Conservation (phyloP, 441 rosid genomes). For the Mallotus japonicus region DNA sequence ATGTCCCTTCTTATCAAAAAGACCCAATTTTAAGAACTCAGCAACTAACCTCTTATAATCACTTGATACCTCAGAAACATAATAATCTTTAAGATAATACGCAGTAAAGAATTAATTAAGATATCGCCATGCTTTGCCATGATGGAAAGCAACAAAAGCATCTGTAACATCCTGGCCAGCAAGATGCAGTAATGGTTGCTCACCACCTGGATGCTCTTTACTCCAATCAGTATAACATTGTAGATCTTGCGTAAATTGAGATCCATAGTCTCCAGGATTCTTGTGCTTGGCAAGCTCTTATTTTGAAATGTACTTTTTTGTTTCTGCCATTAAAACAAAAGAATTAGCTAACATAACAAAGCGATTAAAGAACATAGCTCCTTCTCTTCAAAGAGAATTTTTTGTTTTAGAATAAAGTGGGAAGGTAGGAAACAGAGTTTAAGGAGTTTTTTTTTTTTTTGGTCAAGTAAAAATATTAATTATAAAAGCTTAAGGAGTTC, state of each 20-base stretch:
- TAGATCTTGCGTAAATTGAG: constrained; percentile 69
- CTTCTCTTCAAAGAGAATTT: background rate
- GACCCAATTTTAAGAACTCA: constrained; percentile 51
- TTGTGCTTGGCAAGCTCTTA: constrained; percentile 47
- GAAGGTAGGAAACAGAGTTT: no score
- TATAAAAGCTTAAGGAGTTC: no score
- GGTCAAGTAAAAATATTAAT: no score
- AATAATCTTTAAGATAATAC: constrained; percentile 41
- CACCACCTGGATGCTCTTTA: constrained; percentile 59
- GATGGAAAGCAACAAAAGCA: constrained; percentile 67
- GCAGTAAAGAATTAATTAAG: constrained; percentile 61
- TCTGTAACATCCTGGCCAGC: constrained; percentile 70
- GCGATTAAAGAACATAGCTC: background rate
- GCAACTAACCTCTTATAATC: constrained; percentile 50
- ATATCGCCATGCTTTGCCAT: constrained; percentile 45
- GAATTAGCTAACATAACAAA: background rate
- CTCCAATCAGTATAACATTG: constrained; percentile 54
- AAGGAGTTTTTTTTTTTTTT: no score
- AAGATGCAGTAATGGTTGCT: constrained; percentile 42
- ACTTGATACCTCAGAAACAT: constrained; percentile 53
- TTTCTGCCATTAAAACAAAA: constrained; percentile 38
- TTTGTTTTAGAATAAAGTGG: no score
- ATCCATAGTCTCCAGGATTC: constrained; percentile 62
- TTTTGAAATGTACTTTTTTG: constrained; percentile 37
- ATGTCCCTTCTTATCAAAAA: constrained; percentile 63